Percentiles rank a stretch among this genome's conserved stretches.
These are phyloP conservation scores for Curvularia sp. DNA, from an alignment of 2,329 filamentous ascomycete species.

Conservation along the genomic window DNA sequence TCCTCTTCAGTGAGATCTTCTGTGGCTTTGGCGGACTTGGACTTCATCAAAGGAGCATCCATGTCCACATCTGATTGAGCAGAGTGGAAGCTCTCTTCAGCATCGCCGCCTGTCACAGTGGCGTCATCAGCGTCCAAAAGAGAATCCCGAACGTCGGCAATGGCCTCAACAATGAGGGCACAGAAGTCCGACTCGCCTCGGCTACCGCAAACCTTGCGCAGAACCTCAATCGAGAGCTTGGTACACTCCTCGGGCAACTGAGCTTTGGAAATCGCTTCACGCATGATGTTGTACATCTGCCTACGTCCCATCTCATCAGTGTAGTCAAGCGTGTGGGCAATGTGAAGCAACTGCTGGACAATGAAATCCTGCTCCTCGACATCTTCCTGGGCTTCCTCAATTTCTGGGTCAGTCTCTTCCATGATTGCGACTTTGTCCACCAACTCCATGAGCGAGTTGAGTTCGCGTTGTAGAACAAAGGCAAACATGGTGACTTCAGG, in stretches of 20 bases:
- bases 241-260: constrained; percentile 93
- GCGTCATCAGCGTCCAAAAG: constrained; percentile 73
- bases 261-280: constrained; percentile 82
- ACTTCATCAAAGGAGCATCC: constrained; percentile 57
- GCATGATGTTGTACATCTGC: constrained; percentile 92
- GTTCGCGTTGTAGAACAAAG: constrained; percentile 83
- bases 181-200: constrained; percentile 84
- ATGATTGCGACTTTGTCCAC: constrained; percentile 62
- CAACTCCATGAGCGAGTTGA: constrained; percentile 70
- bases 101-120: constrained; percentile 56
- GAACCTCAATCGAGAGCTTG: constrained; percentile 80
- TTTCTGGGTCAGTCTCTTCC: constrained; percentile 61
- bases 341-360: constrained; percentile 91
- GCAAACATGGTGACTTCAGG: constrained; percentile 92
- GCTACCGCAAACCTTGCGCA: constrained; percentile 81
- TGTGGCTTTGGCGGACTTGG: constrained; percentile 37
- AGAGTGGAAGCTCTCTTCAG: constrained; percentile 87
- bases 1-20: constrained; percentile 57
- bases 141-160: constrained; percentile 95
- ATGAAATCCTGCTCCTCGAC: constrained; percentile 93
- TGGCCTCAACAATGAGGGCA: constrained; percentile 85
- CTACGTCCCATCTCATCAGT: constrained; percentile 94
- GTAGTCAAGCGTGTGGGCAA: constrained; percentile 91
- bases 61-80: constrained; percentile 84
- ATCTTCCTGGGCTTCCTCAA: constrained; percentile 75